Percentiles rank a stretch among this genome's conserved stretches.
These are phyloP conservation scores for Corchorus olitorius DNA, from an alignment of 345 rosid genomes.

Conservation along the genomic window DNA sequence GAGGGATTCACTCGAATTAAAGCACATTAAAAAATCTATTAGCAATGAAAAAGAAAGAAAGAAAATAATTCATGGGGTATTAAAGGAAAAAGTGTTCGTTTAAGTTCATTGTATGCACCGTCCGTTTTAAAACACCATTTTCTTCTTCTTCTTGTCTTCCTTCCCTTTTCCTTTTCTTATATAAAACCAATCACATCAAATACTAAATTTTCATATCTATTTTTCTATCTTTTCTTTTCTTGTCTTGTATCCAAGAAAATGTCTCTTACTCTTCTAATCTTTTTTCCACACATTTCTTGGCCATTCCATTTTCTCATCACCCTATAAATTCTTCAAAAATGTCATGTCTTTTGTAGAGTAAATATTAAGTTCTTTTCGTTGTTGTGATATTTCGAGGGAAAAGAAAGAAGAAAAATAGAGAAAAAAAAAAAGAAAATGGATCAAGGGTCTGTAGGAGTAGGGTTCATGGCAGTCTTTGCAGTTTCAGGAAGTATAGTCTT, in stretches of 20 bases:
- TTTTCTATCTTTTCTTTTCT: neutral
- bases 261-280: conserved; percentile 1
- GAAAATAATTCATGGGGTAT: neutral
- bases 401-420: neutral
- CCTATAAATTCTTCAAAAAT: neutral
- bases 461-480: conserved; percentile 70
- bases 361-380: neutral
- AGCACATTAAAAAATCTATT: neutral
- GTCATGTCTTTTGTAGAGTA: neutral
- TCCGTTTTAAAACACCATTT: neutral
- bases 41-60: neutral
- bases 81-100: neutral
- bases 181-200: neutral
- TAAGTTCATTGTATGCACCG: conserved; percentile 9
- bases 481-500: conserved; percentile 81
- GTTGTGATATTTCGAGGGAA: neutral
- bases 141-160: neutral
- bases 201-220: neutral
- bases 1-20: neutral
- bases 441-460: conserved; percentile 39
- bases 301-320: neutral
- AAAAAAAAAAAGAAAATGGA: neutral
- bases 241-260: neutral
- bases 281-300: neutral
- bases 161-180: neutral